phyloP scores from a whole-genome alignment of 179 eudicot species.

The Actinidia chinensis region DNA sequence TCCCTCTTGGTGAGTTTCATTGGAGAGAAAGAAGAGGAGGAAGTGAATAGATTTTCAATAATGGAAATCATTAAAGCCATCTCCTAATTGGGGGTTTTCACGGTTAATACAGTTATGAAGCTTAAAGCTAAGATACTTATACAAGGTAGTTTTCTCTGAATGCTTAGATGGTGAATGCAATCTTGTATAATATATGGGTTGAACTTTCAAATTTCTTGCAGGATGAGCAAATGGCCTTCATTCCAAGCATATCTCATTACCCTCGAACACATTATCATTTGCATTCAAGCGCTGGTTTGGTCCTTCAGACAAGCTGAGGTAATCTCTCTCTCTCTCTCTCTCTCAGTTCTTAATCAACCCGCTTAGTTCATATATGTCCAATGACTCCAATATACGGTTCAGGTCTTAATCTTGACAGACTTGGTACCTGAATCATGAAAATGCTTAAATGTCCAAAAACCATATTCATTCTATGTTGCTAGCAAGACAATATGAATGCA shows the following conservation, averaged over 20 bases:
- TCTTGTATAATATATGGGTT: neutral
- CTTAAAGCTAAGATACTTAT: constrained; percentile 69
- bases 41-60: constrained; percentile 54
- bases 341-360: neutral
- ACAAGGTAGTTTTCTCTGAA: constrained; percentile 57
- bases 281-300: constrained; percentile 81
- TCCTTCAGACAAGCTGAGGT: constrained; percentile 97
- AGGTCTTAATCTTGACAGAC: neutral
- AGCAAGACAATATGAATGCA: neutral
- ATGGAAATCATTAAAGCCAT: constrained; percentile 62
- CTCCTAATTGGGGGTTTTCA: constrained; percentile 67
- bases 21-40: constrained; percentile 72
- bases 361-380: neutral
- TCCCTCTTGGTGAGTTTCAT: constrained; percentile 77
- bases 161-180: neutral
- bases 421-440: neutral
- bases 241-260: constrained; percentile 81
- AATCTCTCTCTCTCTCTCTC: constrained; percentile 26
- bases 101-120: constrained; percentile 67
- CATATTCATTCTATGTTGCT: neutral
- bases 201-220: constrained; percentile 29
- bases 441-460: neutral
- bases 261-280: constrained; percentile 73
- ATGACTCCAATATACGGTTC: neutral
- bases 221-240: constrained; percentile 84